Conservation (phyloP, 495 filamentous ascomycete genomes). For the Neurospora sp. region DNA sequence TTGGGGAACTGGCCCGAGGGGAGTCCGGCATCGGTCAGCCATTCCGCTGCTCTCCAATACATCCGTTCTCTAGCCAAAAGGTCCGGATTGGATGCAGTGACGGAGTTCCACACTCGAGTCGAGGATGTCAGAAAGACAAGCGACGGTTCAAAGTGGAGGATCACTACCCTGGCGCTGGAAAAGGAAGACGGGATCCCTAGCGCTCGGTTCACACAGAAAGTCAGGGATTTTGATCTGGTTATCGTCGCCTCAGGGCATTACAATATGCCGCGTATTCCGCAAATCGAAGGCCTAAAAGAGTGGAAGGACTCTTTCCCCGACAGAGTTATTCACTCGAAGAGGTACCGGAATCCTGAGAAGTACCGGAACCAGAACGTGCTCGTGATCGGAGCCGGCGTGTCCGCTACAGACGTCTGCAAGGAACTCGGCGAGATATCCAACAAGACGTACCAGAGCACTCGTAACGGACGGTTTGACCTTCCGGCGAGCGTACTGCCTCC, state of each 20-base stretch:
- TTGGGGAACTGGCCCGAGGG: conserved; percentile 51
- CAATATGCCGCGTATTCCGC: conserved; percentile 45
- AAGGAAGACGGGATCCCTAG: conserved; percentile 9
- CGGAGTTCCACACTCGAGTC: conserved; percentile 47
- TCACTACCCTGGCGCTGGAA: conserved; percentile 32
- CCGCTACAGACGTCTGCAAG: conserved; percentile 49
- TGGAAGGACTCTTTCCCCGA: conserved; percentile 43
- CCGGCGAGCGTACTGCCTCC: conserved; percentile 37
- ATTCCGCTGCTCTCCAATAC: conserved; percentile 46
- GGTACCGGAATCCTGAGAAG: conserved; percentile 41
- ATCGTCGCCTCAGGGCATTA: conserved; percentile 53
- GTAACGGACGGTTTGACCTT: conserved; percentile 48
- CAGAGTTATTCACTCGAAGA: conserved; percentile 50
- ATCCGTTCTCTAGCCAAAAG: conserved; percentile 45
- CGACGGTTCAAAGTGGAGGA: conserved; percentile 37
- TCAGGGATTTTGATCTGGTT: conserved; percentile 44
- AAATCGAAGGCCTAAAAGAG: conserved; percentile 41
- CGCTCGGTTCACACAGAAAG: conserved; percentile 3
- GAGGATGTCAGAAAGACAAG: conserved; percentile 38
- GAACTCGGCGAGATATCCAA: conserved; percentile 42
- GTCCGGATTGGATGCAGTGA: conserved; percentile 38
- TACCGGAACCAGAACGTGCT: conserved; percentile 44
- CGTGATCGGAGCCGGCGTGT: conserved; percentile 51
- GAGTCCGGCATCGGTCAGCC: conserved; percentile 46
- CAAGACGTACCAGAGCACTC: conserved; percentile 47